Conservation (phyloP, 2,329 filamentous ascomycete genomes). For the Nigrograna mackinnonii region DNA sequence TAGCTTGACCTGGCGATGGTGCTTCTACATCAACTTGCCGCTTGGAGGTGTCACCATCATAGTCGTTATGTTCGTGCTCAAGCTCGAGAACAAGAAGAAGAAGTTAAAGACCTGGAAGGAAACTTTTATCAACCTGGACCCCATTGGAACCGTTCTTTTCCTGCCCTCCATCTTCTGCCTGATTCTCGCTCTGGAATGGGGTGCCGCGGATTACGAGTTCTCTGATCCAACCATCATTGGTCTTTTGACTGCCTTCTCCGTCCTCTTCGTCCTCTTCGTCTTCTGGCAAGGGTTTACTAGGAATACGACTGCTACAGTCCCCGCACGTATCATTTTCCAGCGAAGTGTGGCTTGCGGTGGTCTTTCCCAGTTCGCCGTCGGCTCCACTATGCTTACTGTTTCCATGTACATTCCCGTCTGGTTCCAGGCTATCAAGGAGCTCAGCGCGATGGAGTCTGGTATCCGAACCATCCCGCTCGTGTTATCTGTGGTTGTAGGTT, state of each 20-base stretch:
- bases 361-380: slow-evolving; percentile 45
- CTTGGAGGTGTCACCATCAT: slow-evolving; percentile 49
- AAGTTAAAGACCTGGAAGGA: slow-evolving; percentile 27
- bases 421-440: slow-evolving; percentile 53
- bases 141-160: slow-evolving; percentile 44
- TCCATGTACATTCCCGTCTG: slow-evolving; percentile 47
- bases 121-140: slow-evolving; percentile 45
- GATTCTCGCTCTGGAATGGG: slow-evolving; percentile 53
- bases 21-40: slow-evolving; percentile 56
- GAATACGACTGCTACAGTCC: slow-evolving; percentile 46
- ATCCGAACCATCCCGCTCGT: slow-evolving; percentile 51
- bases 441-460: slow-evolving; percentile 47
- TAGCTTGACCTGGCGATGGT: slow-evolving; percentile 50
- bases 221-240: slow-evolving; percentile 44
- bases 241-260: slow-evolving; percentile 44
- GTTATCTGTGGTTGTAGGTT: slow-evolving; percentile 46
- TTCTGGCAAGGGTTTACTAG: slow-evolving; percentile 42
- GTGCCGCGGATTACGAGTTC: slow-evolving; percentile 50
- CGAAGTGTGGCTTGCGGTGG: slow-evolving; percentile 45
- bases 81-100: slow-evolving; percentile 34
- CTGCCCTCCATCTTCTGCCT: slow-evolving; percentile 50
- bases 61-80: slow-evolving; percentile 35
- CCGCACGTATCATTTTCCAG: slow-evolving; percentile 46
- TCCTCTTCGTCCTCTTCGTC: slow-evolving; percentile 43
- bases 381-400: slow-evolving; percentile 40